Evolutionary conservation across 2,329 filamentous ascomycete genomes (phyloP).

Genomic region (Xylaria multiplex): DNA sequence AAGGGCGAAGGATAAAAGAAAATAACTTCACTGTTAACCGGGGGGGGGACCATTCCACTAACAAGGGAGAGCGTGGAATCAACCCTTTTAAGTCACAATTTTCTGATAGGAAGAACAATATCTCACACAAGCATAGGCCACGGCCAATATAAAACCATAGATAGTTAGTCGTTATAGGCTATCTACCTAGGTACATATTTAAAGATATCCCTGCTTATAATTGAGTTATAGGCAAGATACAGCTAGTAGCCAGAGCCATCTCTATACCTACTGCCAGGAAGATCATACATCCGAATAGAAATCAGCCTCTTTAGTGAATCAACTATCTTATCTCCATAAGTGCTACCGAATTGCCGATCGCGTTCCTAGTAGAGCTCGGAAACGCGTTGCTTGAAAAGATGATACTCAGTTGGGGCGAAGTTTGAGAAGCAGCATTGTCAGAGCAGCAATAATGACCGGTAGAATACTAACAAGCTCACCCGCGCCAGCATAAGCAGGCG

Average conservation of each 20-base stretch:
- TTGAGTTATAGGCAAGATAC: neutral
- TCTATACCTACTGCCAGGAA: neutral
- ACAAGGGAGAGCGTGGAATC: too few relatives aligned
- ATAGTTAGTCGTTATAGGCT: neutral
- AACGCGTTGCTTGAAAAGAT: neutral
- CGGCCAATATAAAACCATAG: neutral
- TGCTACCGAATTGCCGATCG: neutral
- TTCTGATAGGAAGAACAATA: neutral
- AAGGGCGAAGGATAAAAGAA: too few relatives aligned
- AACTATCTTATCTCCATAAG: neutral
- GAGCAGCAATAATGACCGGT: constrained; percentile 60
- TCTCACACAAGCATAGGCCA: neutral
- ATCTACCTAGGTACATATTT: neutral
- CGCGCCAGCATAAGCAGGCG: constrained; percentile 61
- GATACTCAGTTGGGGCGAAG: constrained; percentile 12
- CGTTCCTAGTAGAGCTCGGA: neutral
- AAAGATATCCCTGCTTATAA: neutral
- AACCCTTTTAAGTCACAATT: too few relatives aligned
- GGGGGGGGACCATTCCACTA: too few relatives aligned
- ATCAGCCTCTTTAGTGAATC: neutral
- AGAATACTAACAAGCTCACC: constrained; percentile 79
- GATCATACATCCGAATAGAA: neutral
- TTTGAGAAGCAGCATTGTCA: constrained; percentile 32
- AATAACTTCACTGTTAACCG: too few relatives aligned
- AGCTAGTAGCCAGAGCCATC: neutral